phyloP scores from a whole-genome alignment of 2,329 filamentous ascomycete genomes.

The Colletotrichum limetticola region DNA sequence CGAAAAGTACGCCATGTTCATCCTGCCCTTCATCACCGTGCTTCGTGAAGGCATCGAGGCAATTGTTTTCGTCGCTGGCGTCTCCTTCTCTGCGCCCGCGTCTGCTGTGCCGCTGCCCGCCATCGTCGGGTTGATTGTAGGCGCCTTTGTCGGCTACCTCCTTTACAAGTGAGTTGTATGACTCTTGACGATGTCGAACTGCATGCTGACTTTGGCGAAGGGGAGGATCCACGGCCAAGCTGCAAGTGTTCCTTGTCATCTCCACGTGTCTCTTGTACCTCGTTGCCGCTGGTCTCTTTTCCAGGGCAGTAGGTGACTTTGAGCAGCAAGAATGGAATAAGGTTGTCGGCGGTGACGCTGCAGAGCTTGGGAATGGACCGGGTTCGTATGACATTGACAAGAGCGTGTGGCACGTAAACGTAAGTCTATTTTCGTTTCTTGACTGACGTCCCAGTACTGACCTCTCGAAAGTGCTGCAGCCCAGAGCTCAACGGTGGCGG shows the following conservation, averaged over 20 bases:
- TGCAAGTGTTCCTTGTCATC: slow-evolving; percentile 81
- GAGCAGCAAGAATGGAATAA: slow-evolving; percentile 77
- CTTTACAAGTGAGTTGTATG: slow-evolving; percentile 77
- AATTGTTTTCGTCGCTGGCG: slow-evolving; percentile 86
- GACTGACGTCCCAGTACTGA: slow-evolving; percentile 6
- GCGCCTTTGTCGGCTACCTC: slow-evolving; percentile 74
- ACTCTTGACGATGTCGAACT: not conserved
- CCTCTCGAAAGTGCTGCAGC: slow-evolving; percentile 75
- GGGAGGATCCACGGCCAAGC: slow-evolving; percentile 53
- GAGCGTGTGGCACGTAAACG: slow-evolving; percentile 86
- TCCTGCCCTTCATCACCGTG: slow-evolving; percentile 89
- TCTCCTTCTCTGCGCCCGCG: slow-evolving; percentile 80
- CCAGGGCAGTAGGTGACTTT: slow-evolving; percentile 79
- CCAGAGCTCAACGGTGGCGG: slow-evolving; percentile 77
- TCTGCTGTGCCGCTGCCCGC: slow-evolving; percentile 82
- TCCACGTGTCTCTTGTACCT: slow-evolving; percentile 88
- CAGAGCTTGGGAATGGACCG: slow-evolving; percentile 65
- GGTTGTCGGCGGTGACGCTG: slow-evolving; percentile 67
- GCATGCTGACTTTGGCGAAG: slow-evolving; percentile 39
- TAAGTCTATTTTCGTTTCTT: slow-evolving; percentile 52
- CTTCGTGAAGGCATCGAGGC: slow-evolving; percentile 87
- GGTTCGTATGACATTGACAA: slow-evolving; percentile 83
- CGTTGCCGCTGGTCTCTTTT: slow-evolving; percentile 85
- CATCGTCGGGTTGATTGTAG: slow-evolving; percentile 76
- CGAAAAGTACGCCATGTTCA: slow-evolving; percentile 88